Percentiles rank a stretch among this genome's conserved stretches.
These are phyloP conservation scores for Lipomyces sp. DNA, from an alignment of 805 yeast genomes.

Conservation along the genomic window DNA sequence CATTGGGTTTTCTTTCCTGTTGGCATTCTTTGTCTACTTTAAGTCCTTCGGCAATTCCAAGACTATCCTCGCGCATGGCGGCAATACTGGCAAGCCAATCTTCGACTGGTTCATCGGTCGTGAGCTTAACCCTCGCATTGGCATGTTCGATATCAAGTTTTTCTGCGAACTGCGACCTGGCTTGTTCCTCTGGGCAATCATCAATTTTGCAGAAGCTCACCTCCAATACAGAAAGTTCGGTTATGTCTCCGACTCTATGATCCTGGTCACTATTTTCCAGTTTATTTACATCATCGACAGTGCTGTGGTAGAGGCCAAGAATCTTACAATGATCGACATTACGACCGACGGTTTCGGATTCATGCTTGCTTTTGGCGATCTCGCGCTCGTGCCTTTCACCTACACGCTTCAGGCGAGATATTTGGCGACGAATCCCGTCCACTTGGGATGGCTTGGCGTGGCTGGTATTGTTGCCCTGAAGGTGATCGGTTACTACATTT, in stretches of 20 bases:
- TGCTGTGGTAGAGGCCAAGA: constrained; percentile 87
- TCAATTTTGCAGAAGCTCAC: constrained; percentile 76
- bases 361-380: constrained; percentile 94
- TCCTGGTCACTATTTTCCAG: constrained; percentile 71
- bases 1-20: constrained; percentile 62
- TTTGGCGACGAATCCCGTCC: constrained; percentile 64
- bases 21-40: constrained; percentile 69
- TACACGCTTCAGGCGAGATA: constrained; percentile 87
- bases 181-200: constrained; percentile 78
- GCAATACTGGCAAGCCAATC: constrained; percentile 73
- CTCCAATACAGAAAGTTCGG: constrained; percentile 72
- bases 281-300: constrained; percentile 88
- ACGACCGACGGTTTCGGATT: constrained; percentile 97
- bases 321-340: constrained; percentile 91
- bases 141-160: constrained; percentile 80
- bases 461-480: constrained; percentile 55
- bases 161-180: constrained; percentile 97
- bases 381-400: constrained; percentile 89
- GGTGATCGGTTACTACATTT: constrained; percentile 73
- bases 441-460: constrained; percentile 54
- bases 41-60: constrained; percentile 63
- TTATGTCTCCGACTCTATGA: constrained; percentile 68
- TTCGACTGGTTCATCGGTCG: constrained; percentile 94
- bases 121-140: constrained; percentile 89
- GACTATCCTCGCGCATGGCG: constrained; percentile 79